phyloP scores from a whole-genome alignment of 164 flowering plant species.

The Cinnamomum micranthum region DNA sequence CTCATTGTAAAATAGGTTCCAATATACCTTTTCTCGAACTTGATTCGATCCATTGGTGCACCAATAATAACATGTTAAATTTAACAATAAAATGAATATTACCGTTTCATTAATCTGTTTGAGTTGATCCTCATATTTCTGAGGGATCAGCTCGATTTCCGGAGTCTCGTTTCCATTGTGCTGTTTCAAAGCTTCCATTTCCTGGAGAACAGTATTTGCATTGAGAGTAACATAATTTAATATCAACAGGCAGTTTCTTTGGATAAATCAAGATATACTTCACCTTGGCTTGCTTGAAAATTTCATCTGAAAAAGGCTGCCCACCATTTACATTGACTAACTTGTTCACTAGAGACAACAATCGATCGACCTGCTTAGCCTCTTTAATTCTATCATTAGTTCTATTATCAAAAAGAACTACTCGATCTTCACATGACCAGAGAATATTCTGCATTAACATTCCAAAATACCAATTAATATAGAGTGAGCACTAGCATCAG shows the following conservation, averaged over 20 bases:
- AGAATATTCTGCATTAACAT: conserved; percentile 50
- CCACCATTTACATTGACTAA: conserved; percentile 57
- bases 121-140: conserved; percentile 59
- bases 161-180: conserved; percentile 44
- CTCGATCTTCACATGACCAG: conserved; percentile 43
- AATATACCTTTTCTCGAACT: no score
- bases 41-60: no score
- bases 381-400: conserved; percentile 48
- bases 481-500: neutral
- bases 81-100: conserved; percentile 8
- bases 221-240: no score
- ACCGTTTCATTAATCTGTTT: conserved; percentile 73
- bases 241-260: neutral
- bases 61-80: no score
- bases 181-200: conserved; percentile 44
- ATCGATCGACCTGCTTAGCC: conserved; percentile 47
- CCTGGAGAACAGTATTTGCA: neutral
- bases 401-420: conserved; percentile 68
- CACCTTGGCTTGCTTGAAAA: conserved; percentile 59
- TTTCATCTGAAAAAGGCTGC: conserved; percentile 59
- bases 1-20: no score
- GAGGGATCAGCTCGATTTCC: conserved; percentile 51
- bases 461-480: neutral
- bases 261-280: conserved; percentile 1
- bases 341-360: conserved; percentile 48